Conservation (phyloP, 1,284 basidiomycete genomes). For the Stereum hirsutum region DNA sequence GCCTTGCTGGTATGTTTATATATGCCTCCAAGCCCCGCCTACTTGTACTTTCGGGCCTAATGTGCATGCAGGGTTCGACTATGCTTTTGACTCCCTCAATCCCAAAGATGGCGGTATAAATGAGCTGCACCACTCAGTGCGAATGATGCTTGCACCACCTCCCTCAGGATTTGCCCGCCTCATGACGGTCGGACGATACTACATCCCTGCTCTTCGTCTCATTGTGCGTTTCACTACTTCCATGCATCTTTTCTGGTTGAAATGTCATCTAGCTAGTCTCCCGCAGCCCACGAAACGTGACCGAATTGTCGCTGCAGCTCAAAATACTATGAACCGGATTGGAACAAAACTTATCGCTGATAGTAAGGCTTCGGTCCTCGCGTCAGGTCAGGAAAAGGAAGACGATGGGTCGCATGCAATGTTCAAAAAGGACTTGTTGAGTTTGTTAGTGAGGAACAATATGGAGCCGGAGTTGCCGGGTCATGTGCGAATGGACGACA, state of each 20-base stretch:
- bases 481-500: conserved; percentile 56
- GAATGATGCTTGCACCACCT: conserved; percentile 13
- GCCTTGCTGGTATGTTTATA: conserved; percentile 27
- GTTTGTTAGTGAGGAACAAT: conserved; percentile 53
- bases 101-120: conserved; percentile 16
- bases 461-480: conserved; percentile 48
- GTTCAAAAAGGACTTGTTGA: conserved; percentile 35
- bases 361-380: conserved; percentile 27
- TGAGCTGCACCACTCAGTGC: conserved; percentile 31
- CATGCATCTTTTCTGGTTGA: conserved; percentile 3
- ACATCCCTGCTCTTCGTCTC: conserved; percentile 6
- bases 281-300: conserved; percentile 7
- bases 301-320: not conserved
- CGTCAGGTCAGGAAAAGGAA: not conserved
- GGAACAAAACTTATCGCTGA: conserved; percentile 30
- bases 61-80: conserved; percentile 34
- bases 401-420: not conserved
- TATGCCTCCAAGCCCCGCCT: not conserved
- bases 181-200: not conserved
- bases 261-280: conserved; percentile 6
- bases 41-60: not conserved
- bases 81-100: conserved; percentile 32
- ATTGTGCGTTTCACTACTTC: conserved; percentile 6
- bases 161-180: conserved; percentile 5
- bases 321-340: conserved; percentile 19